Conservation (phyloP, 495 filamentous ascomycete species). For the Aspergillus bertholletiae region DNA sequence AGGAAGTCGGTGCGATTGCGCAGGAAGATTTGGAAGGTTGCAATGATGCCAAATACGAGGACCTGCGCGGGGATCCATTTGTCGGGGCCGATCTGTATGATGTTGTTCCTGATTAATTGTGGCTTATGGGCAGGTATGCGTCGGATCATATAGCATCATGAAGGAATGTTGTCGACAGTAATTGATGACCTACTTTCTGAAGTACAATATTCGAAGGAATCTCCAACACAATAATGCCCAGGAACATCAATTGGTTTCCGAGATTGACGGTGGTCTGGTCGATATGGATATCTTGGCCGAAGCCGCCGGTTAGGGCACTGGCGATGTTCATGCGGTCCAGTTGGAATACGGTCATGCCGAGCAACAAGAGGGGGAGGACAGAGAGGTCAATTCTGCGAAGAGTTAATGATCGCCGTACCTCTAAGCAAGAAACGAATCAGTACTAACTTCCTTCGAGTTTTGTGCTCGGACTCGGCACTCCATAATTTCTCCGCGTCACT, state of each 20-base stretch:
- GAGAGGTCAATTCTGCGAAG: constrained; percentile 33
- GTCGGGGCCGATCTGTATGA: constrained; percentile 41
- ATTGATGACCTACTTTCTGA: constrained; percentile 12
- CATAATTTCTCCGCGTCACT: not conserved
- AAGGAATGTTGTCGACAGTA: not conserved
- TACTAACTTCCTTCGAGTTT: not conserved
- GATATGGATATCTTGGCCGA: constrained; percentile 41
- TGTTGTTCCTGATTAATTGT: not conserved
- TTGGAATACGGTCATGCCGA: constrained; percentile 49
- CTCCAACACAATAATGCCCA: constrained; percentile 51
- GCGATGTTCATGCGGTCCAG: constrained; percentile 48
- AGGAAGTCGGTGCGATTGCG: constrained; percentile 42
- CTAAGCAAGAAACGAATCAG: not conserved
- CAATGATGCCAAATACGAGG: constrained; percentile 48
- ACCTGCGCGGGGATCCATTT: constrained; percentile 51
- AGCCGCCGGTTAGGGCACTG: constrained; percentile 40
- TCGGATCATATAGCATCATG: too few species aligned
- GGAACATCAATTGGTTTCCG: constrained; percentile 50
- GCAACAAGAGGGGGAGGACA: constrained; percentile 41
- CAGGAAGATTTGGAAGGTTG: constrained; percentile 50
- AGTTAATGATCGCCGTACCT: not conserved
- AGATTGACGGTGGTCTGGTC: constrained; percentile 52
- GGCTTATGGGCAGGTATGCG: not conserved
- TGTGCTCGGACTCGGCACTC: not conserved
- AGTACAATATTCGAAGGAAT: constrained; percentile 50